A percentile compares a stretch with the other conserved stretches of the same genome.
phyloP scores from a whole-genome alignment of 2,329 filamentous ascomycete genomes.

The Xylariaceae sp. region DNA sequence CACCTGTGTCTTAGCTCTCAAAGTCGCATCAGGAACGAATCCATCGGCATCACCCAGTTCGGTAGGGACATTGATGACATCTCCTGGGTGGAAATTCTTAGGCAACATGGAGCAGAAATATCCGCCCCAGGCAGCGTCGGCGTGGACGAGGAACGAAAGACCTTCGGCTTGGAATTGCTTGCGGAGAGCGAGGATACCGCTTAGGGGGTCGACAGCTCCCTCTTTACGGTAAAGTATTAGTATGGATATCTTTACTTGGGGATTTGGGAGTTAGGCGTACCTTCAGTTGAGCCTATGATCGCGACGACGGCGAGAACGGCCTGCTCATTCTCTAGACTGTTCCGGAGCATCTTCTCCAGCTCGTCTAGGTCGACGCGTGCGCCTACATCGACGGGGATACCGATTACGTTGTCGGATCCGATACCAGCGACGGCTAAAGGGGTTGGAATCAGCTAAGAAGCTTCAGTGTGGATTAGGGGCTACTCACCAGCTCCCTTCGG shows the following conservation, averaged over 20 bases:
- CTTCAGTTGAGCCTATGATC: slow-evolving; percentile 44
- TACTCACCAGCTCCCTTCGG: slow-evolving; percentile 41
- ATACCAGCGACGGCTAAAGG: slow-evolving; percentile 39
- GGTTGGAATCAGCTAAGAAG: background rate
- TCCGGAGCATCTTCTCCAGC: slow-evolving; percentile 32
- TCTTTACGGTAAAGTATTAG: too few species aligned
- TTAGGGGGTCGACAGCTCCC: slow-evolving; percentile 41
- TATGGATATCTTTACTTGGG: too few species aligned
- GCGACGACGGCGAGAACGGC: slow-evolving; percentile 41
- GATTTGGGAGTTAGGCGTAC: slow-evolving; percentile 7
- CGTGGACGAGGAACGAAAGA: slow-evolving; percentile 42
- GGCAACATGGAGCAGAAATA: slow-evolving; percentile 45
- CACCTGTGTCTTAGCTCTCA: slow-evolving; percentile 33
- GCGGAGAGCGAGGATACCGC: slow-evolving; percentile 36
- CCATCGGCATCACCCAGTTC: slow-evolving; percentile 28
- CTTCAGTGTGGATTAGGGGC: background rate
- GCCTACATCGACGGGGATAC: slow-evolving; percentile 37
- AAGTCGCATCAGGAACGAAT: slow-evolving; percentile 34
- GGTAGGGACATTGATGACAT: slow-evolving; percentile 26
- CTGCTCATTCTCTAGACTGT: slow-evolving; percentile 28
- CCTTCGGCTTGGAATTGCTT: slow-evolving; percentile 38
- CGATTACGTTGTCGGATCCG: slow-evolving; percentile 39
- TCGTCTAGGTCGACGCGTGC: slow-evolving; percentile 36
- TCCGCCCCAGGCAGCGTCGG: slow-evolving; percentile 46
- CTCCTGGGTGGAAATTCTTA: slow-evolving; percentile 27